Percentiles rank a stretch among this genome's conserved stretches.
These are phyloP conservation scores for Debaryomycetaceae sp. DNA, from an alignment of 1,139 yeast species.

Conservation along the genomic window DNA sequence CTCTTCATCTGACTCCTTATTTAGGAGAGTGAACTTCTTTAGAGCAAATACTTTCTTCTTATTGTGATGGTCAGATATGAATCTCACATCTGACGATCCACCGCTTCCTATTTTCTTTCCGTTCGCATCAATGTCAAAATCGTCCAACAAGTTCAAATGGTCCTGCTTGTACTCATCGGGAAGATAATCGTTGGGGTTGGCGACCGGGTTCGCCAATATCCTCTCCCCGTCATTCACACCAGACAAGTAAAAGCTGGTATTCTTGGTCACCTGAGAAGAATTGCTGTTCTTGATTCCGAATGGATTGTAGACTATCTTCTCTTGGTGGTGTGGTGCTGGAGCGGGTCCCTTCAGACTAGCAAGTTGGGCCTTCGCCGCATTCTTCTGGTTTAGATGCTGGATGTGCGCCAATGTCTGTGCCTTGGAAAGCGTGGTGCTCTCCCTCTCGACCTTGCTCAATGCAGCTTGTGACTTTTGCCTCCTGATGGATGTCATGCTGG, in stretches of 20 bases:
- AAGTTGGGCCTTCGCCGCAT: slow-evolving; percentile 14
- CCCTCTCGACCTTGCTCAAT: slow-evolving; percentile 7
- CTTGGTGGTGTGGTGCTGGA: slow-evolving; percentile 16
- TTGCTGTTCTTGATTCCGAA: slow-evolving; percentile 41
- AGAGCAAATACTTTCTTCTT: slow-evolving; percentile 50
- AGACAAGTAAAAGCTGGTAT: slow-evolving; percentile 38
- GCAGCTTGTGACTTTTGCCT: slow-evolving; percentile 20
- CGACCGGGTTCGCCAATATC: slow-evolving; percentile 60
- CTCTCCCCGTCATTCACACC: slow-evolving; percentile 38
- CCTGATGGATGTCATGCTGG: slow-evolving; percentile 27
- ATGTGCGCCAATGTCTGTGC: slow-evolving; percentile 41
- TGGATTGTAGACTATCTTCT: slow-evolving; percentile 45
- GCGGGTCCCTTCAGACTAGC: not conserved
- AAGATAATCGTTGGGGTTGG: slow-evolving; percentile 62
- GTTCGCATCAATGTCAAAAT: slow-evolving; percentile 50
- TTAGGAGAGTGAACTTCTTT: slow-evolving; percentile 60
- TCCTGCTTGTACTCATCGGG: slow-evolving; percentile 54
- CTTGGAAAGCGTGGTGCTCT: slow-evolving; percentile 27
- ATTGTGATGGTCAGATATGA: slow-evolving; percentile 40
- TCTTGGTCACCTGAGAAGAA: slow-evolving; percentile 33
- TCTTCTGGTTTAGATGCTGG: slow-evolving; percentile 31
- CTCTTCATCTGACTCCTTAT: slow-evolving; percentile 60
- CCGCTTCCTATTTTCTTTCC: slow-evolving; percentile 63
- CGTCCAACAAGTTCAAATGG: slow-evolving; percentile 53
- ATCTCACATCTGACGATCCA: slow-evolving; percentile 66